A percentile compares a stretch with the other conserved stretches of the same genome.
Conservation (phyloP, 2,329 filamentous ascomycete species). For the Clathrospora elynae region DNA sequence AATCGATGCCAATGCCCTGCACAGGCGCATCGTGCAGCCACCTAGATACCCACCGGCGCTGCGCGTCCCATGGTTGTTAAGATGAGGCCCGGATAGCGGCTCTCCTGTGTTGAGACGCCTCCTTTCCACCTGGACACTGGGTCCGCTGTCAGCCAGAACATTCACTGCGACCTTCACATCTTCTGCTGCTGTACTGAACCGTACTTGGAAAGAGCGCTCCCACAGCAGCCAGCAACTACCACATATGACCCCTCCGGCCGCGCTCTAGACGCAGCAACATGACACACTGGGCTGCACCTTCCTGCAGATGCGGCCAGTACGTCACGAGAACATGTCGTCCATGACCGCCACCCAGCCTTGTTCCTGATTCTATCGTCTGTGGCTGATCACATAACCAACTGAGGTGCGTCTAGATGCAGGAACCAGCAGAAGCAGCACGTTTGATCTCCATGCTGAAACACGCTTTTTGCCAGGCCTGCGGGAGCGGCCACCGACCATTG, state of each 20-base stretch:
- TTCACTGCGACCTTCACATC: not conserved
- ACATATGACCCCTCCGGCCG: too few relatives aligned
- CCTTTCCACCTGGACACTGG: conserved; percentile 1
- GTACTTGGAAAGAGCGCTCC: not conserved
- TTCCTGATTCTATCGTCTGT: conserved; percentile 28
- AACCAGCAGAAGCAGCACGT: conserved; percentile 45
- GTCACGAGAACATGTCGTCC: conserved; percentile 22
- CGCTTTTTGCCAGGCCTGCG: conserved; percentile 24
- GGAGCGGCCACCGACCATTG: conserved; percentile 24
- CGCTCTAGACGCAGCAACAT: conserved; percentile 17
- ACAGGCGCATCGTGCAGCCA: conserved; percentile 3
- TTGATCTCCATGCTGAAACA: conserved; percentile 49
- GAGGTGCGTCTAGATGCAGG: conserved; percentile 42
- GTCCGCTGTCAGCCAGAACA: conserved; percentile 11
- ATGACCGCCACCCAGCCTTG: conserved; percentile 22
- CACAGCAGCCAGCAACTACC: not conserved
- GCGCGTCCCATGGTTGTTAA: conserved; percentile 6
- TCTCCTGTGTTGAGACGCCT: conserved; percentile 1
- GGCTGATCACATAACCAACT: conserved; percentile 30
- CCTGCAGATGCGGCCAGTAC: conserved; percentile 16
- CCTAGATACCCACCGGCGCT: conserved; percentile 6
- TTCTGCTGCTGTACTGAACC: conserved; percentile 2
- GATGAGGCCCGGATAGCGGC: not conserved
- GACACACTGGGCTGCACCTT: conserved; percentile 14
- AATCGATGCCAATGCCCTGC: not conserved